Evolutionary conservation across 164 flowering plant species (phyloP).

Genomic region (grape (Vitis vinifera)): DNA sequence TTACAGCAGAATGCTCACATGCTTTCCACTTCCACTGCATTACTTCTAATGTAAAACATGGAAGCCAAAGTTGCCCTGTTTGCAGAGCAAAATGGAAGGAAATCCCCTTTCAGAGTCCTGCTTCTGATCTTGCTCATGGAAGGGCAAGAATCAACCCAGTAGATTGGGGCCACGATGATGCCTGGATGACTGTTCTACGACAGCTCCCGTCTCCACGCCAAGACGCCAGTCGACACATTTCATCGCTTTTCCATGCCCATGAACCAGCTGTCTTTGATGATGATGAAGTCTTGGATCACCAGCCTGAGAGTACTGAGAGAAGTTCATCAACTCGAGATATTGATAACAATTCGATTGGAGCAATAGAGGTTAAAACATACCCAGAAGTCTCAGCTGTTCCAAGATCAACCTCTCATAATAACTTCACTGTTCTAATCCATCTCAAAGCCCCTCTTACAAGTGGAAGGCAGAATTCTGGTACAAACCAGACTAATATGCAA

Average conservation of each 20-base stretch:
- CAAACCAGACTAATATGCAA: conserved; percentile 10
- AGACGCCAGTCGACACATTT: conserved; percentile 34
- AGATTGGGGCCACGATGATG: conserved; percentile 55
- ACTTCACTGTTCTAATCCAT: conserved; percentile 67
- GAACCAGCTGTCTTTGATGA: conserved; percentile 76
- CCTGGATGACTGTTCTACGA: conserved; percentile 45
- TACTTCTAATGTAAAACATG: conserved; percentile 88
- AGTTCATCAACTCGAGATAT: conserved; percentile 12
- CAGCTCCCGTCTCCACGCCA: conserved; percentile 47
- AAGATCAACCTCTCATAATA: conserved; percentile 38
- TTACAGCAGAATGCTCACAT: conserved; percentile 96
- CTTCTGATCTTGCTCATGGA: conserved; percentile 31
- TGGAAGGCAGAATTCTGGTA: conserved; percentile 16
- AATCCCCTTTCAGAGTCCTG: conserved; percentile 66
- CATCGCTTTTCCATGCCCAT: conserved; percentile 40
- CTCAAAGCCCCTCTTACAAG: conserved; percentile 71
- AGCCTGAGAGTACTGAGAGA: conserved; percentile 17
- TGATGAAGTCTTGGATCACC: conserved; percentile 59
- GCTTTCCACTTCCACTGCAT: conserved; percentile 93
- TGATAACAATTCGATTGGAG: conserved; percentile 17
- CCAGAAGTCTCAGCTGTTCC: conserved; percentile 77
- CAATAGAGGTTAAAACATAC: conserved; percentile 57
- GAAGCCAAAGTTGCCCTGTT: conserved; percentile 84
- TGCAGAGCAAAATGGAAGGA: conserved; percentile 98
- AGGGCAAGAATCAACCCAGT: conserved; percentile 43